Evolutionary conservation across 768 basidiomycete species (phyloP).

Genomic region (Botryobasidium botryosum): DNA sequence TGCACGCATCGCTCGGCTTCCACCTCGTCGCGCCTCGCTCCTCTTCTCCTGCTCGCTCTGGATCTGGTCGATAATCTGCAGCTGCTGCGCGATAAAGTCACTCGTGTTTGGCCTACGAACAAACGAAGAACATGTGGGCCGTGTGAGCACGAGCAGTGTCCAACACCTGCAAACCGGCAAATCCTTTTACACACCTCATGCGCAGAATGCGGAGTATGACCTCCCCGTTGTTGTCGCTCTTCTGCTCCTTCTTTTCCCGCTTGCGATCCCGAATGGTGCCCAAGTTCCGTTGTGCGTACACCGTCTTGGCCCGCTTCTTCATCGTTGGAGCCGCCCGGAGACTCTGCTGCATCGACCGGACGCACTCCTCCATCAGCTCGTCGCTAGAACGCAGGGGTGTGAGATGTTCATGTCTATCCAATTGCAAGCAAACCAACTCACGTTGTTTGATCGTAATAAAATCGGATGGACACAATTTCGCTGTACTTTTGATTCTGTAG

Average conservation of each 20-base stretch:
- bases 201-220: constrained; percentile 87
- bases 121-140: background rate
- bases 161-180: too few species aligned
- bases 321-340: constrained; percentile 55
- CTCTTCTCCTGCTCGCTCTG: constrained; percentile 44
- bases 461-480: constrained; percentile 70
- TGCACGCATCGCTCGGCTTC: background rate
- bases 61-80: constrained; percentile 66
- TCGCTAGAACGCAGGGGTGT: constrained; percentile 32
- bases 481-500: constrained; percentile 92
- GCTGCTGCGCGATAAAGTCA: constrained; percentile 78
- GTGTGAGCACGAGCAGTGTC: background rate
- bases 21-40: background rate
- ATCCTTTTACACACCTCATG: constrained; percentile 70
- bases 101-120: constrained; percentile 52
- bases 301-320: constrained; percentile 83
- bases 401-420: background rate
- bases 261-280: constrained; percentile 93
- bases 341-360: constrained; percentile 84
- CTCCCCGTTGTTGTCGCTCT: constrained; percentile 49
- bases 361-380: constrained; percentile 84
- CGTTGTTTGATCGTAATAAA: constrained; percentile 97
- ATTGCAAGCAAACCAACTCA: constrained; percentile 23
- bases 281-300: constrained; percentile 81
- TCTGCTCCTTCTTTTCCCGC: constrained; percentile 73